These are phyloP conservation scores for Xerocomellus chrysenteron DNA, from an alignment of 768 basidiomycete genomes.

Conservation along the genomic window DNA sequence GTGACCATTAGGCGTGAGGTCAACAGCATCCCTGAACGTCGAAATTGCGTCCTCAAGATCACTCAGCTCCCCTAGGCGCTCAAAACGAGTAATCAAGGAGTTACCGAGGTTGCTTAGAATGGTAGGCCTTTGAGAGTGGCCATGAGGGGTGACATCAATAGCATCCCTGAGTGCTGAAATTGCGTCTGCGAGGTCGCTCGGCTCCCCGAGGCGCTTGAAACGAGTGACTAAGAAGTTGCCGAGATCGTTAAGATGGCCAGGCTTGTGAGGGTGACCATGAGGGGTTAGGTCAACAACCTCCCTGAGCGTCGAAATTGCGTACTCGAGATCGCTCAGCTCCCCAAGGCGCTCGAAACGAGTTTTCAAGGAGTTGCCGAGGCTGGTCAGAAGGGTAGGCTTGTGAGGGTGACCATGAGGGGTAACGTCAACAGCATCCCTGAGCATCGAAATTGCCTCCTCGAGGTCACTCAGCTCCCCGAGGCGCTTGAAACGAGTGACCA, in stretches of 20 bases:
- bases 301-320: not conserved
- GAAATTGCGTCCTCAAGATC: not conserved
- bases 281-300: too few species aligned
- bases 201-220: not conserved
- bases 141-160: not conserved
- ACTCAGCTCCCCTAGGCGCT: not conserved
- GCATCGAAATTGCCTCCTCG: not conserved
- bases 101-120: not conserved
- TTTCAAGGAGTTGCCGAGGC: not conserved
- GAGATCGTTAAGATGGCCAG: too few species aligned
- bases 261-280: too few species aligned
- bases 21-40: not conserved
- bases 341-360: not conserved
- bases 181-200: not conserved
- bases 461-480: not conserved
- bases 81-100: not conserved
- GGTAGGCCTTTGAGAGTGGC: not conserved
- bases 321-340: not conserved
- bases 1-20: constrained; percentile 1
- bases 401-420: not conserved
- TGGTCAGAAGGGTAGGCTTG: not conserved
- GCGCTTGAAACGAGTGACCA: not conserved
- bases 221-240: not conserved
- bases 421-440: not conserved
- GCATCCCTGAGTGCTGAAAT: not conserved